Conservation (phyloP, 176 grass and related monocot species). For the maize (Zea mays) region DNA sequence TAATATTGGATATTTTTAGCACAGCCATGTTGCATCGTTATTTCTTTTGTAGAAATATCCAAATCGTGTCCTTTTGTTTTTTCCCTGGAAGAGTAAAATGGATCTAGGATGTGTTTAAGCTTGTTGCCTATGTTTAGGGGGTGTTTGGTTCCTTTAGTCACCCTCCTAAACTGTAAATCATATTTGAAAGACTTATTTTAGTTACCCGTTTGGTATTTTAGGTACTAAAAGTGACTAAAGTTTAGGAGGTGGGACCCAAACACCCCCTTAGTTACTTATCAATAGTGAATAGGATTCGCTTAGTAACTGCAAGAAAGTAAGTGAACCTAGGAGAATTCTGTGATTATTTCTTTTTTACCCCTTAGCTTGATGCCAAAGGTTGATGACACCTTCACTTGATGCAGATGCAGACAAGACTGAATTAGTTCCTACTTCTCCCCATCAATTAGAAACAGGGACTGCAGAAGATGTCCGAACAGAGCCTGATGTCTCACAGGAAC, state of each 20-base stretch:
- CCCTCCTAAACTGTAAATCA: too few relatives aligned
- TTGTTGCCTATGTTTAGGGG: not conserved
- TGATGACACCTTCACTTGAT: slow-evolving; percentile 33
- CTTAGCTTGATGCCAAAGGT: slow-evolving; percentile 8
- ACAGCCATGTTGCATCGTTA: not conserved
- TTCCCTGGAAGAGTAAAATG: not conserved
- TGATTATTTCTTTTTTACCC: not conserved
- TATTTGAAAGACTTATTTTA: too few relatives aligned
- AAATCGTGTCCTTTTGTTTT: not conserved
- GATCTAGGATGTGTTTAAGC: not conserved
- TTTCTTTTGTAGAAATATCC: not conserved
- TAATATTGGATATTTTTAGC: slow-evolving; percentile 21
- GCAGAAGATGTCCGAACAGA: slow-evolving; percentile 48
- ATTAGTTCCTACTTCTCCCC: slow-evolving; percentile 28
- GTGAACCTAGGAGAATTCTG: slow-evolving; percentile 15
- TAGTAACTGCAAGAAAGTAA: slow-evolving; percentile 2
- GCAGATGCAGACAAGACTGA: slow-evolving; percentile 49
- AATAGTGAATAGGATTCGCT: not conserved
- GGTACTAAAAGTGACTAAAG: too few relatives aligned
- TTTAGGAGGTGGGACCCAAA: too few relatives aligned
- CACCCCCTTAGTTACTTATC: too few relatives aligned
- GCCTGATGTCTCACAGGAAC: slow-evolving; percentile 60
- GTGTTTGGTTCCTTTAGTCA: too few relatives aligned
- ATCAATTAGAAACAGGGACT: slow-evolving; percentile 32
- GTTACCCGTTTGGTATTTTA: too few relatives aligned